These are phyloP conservation scores for Moringa oleifera DNA, from an alignment of 345 rosid species.

Conservation along the genomic window DNA sequence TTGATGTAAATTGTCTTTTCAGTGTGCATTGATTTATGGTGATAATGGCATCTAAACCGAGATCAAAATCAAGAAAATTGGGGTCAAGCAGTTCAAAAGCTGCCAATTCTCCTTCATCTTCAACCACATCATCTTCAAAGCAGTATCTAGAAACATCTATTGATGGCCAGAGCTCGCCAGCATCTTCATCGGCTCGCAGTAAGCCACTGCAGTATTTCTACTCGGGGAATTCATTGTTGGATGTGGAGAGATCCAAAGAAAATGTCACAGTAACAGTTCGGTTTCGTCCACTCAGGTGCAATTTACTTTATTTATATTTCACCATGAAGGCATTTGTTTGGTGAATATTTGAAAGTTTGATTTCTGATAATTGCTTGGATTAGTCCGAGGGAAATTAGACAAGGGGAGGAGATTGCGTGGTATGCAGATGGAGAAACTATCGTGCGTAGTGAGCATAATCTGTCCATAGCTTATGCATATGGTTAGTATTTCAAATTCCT, in stretches of 20 bases:
- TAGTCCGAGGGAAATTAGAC: conserved; percentile 96
- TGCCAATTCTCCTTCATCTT: conserved; percentile 75
- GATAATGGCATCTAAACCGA: conserved; percentile 70
- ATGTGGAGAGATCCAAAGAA: conserved; percentile 62
- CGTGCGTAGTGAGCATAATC: conserved; percentile 80
- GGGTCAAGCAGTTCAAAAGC: conserved; percentile 38
- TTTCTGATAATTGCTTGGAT: conserved; percentile 15
- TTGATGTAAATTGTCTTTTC: conserved; percentile 15
- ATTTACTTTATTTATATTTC: conserved; percentile 12
- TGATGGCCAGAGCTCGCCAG: conserved; percentile 94
- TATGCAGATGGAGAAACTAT: conserved; percentile 98
- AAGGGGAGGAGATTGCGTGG: conserved; percentile 99
- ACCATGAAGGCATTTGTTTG: conserved; percentile 3
- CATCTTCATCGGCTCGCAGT: conserved; percentile 87
- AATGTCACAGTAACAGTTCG: conserved; percentile 94
- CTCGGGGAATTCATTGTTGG: conserved; percentile 40
- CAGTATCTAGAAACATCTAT: conserved; percentile 65
- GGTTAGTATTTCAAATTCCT: too few species aligned
- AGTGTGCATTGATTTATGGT: conserved; percentile 21
- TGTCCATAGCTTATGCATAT: conserved; percentile 86
- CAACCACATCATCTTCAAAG: conserved; percentile 91
- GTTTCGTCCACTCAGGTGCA: conserved; percentile 91
- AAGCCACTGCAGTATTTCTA: conserved; percentile 67
- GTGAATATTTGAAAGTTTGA: conserved; percentile 18
- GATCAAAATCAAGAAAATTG: conserved; percentile 52